A percentile compares a stretch with the other conserved stretches of the same genome.
Conservation (phyloP, 176 grass and related monocot species). For the Musa troglodytarum region DNA sequence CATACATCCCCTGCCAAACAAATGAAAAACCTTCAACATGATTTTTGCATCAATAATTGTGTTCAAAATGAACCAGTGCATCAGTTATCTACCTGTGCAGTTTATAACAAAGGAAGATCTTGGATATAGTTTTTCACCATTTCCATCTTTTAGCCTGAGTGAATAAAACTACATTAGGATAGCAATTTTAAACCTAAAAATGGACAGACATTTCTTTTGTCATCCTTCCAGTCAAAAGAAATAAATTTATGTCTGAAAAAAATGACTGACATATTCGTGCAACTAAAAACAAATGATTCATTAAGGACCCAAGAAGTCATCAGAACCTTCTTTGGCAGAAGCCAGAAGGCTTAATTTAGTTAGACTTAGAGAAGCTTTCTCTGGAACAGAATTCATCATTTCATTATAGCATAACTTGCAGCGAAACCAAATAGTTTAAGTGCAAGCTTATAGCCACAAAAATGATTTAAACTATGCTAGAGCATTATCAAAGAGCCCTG, state of each 20-base stretch:
- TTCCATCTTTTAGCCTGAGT: constrained; percentile 41
- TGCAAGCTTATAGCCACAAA: too few species aligned
- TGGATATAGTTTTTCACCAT: constrained; percentile 55
- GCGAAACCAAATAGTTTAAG: too few species aligned
- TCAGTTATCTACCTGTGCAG: constrained; percentile 42
- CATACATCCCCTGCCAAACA: constrained; percentile 60
- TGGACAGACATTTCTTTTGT: not conserved
- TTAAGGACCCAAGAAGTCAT: not conserved
- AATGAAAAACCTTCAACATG: constrained; percentile 11
- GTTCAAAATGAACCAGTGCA: not conserved
- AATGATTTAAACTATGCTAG: too few species aligned
- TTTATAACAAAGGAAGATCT: constrained; percentile 53
- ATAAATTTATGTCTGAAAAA: not conserved
- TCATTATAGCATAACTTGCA: too few species aligned
- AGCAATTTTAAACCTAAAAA: not conserved
- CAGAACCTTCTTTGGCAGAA: not conserved
- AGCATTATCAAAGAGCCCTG: too few species aligned
- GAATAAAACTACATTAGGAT: not conserved
- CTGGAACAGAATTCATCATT: too few species aligned
- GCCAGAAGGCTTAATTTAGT: not conserved
- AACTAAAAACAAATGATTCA: not conserved
- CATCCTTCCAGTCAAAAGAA: not conserved
- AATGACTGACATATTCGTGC: not conserved
- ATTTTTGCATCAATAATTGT: not conserved
- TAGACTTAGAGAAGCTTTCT: not conserved